Percentiles rank a stretch among this genome's conserved stretches.
phyloP scores from a whole-genome alignment of 2,329 filamentous ascomycete species.

The Alternaria hordeiaustralica region DNA sequence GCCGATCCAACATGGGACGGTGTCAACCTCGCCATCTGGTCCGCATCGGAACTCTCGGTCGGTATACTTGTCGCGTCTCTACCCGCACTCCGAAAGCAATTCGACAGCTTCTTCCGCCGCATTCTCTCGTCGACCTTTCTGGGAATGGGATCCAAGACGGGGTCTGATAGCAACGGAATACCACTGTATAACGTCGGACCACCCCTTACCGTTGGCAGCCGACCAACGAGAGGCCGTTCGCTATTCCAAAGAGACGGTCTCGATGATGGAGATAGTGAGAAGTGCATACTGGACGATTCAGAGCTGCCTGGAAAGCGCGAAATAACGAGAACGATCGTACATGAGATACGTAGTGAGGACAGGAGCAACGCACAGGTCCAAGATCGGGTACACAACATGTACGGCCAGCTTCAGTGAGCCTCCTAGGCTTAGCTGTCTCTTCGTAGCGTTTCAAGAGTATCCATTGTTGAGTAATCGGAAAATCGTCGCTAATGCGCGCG shows the following conservation, averaged over 20 bases:
- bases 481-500: not conserved
- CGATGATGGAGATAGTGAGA: constrained; percentile 30
- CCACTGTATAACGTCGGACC: constrained; percentile 28
- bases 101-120: constrained; percentile 26
- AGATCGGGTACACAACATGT: not conserved
- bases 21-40: constrained; percentile 33
- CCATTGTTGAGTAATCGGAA: not conserved
- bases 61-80: constrained; percentile 33
- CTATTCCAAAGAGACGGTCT: constrained; percentile 4
- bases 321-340: constrained; percentile 30
- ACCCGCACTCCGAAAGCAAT: constrained; percentile 35
- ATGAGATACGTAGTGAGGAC: constrained; percentile 24
- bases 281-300: constrained; percentile 19
- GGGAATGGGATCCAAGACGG: constrained; percentile 11
- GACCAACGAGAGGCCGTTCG: constrained; percentile 5
- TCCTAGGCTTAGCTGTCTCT: not conserved
- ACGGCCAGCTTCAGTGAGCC: not conserved
- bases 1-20: constrained; percentile 32
- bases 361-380: constrained; percentile 1
- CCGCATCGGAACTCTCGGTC: constrained; percentile 28
- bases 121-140: constrained; percentile 25
- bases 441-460: not conserved
- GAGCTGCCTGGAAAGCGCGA: constrained; percentile 4
- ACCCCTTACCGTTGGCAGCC: not conserved
- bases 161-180: constrained; percentile 8